A percentile compares a stretch with the other conserved stretches of the same genome.
Conservation (phyloP, 2,329 filamentous ascomycete species). For the Byssothecium circinans region DNA sequence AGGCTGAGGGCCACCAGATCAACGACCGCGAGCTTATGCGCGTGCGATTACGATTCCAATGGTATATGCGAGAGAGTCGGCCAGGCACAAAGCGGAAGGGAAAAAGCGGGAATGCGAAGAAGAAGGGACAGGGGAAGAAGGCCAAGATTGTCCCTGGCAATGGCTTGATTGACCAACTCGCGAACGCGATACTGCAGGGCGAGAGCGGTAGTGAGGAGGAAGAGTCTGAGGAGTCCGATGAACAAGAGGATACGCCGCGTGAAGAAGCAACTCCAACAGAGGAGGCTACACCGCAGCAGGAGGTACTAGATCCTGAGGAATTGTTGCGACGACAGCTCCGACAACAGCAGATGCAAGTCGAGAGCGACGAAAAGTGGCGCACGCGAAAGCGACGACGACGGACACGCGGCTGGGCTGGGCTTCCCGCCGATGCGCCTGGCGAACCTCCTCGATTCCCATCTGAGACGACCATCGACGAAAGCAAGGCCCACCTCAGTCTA, state of each 20-base stretch:
- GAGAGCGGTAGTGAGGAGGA: conserved; percentile 3
- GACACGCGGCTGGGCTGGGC: conserved; percentile 67
- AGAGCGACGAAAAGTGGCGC: conserved; percentile 64
- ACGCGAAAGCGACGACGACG: conserved; percentile 68
- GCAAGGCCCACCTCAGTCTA: conserved; percentile 68
- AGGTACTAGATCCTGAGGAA: conserved; percentile 26
- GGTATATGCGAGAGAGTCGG: conserved; percentile 59
- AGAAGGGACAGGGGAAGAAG: conserved; percentile 16
- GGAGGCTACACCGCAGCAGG: conserved; percentile 8
- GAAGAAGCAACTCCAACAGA: conserved; percentile 8
- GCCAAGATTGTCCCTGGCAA: conserved; percentile 16
- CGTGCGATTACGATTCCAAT: conserved; percentile 68
- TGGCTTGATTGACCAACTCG: conserved; percentile 30
- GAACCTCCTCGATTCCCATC: conserved; percentile 75
- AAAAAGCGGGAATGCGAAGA: not conserved
- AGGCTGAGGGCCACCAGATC: conserved; percentile 72
- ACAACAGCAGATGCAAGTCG: conserved; percentile 52
- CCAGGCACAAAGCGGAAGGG: conserved; percentile 3
- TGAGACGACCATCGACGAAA: conserved; percentile 79
- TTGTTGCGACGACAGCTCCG: conserved; percentile 30
- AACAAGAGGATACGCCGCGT: conserved; percentile 5
- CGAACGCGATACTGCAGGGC: conserved; percentile 30
- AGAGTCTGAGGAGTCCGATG: conserved; percentile 9
- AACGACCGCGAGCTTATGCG: conserved; percentile 71
- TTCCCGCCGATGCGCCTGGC: conserved; percentile 67